phyloP scores from a whole-genome alignment of 257 asterid species.

The Scutellaria galericulata region DNA sequence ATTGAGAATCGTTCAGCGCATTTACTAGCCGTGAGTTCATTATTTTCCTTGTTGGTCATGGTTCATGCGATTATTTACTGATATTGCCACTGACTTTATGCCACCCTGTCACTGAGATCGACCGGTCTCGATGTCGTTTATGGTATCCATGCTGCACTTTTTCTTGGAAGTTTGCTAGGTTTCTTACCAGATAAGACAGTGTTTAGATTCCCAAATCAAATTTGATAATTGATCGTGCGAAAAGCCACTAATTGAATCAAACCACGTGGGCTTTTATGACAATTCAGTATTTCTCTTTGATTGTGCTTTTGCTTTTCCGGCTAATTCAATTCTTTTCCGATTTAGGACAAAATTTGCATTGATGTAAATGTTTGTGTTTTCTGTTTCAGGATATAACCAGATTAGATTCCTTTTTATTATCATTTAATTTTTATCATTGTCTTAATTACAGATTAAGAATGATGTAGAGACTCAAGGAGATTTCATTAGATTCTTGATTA shows the following conservation, averaged over 20 bases:
- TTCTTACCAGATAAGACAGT: slow-evolving; percentile 50
- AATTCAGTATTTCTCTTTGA: slow-evolving; percentile 14
- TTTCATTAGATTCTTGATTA: slow-evolving; percentile 70
- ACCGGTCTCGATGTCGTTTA: slow-evolving; percentile 43
- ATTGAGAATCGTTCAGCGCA: slow-evolving; percentile 92
- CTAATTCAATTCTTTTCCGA: slow-evolving; percentile 1
- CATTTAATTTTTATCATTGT: slow-evolving; percentile 10
- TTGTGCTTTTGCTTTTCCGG: slow-evolving; percentile 16
- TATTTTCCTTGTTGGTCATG: slow-evolving; percentile 22
- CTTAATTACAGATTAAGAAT: slow-evolving; percentile 66
- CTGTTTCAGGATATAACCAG: slow-evolving; percentile 4
- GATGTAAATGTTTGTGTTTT: slow-evolving; percentile 9
- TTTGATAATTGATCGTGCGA: slow-evolving; percentile 33
- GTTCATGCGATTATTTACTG: slow-evolving; percentile 47
- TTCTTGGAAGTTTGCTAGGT: slow-evolving; percentile 40
- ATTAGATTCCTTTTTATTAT: slow-evolving; percentile 5
- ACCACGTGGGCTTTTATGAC: slow-evolving; percentile 38
- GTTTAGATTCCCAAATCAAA: slow-evolving; percentile 44
- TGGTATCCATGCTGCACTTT: slow-evolving; percentile 33
- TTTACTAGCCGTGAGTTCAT: slow-evolving; percentile 67
- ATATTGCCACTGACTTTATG: slow-evolving; percentile 41
- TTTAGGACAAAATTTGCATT: slow-evolving; percentile 7
- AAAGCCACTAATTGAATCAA: slow-evolving; percentile 34
- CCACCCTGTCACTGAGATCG: slow-evolving; percentile 39
- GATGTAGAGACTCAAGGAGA: slow-evolving; percentile 86